Evolutionary conservation across 257 asterid genomes (phyloP).

Genomic region (Osmanthus fragrans): DNA sequence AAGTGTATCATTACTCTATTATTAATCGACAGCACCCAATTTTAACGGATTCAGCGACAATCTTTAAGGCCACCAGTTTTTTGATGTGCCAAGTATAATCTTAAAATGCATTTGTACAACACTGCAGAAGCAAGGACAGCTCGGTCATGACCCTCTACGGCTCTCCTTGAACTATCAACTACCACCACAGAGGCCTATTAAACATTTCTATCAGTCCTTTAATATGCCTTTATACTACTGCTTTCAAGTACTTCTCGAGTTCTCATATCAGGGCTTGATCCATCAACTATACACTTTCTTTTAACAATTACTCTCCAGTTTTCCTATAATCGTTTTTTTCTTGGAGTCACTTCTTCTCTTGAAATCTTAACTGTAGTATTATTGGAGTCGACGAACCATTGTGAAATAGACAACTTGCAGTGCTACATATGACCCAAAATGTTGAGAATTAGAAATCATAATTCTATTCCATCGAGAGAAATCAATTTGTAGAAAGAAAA

Average conservation of each 20-base stretch:
- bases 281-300: not conserved
- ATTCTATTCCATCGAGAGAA: too few species aligned
- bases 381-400: not conserved
- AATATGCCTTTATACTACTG: not conserved
- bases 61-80: not conserved
- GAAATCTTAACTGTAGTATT: not conserved
- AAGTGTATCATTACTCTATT: not conserved
- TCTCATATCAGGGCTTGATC: not conserved
- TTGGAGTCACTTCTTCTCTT: not conserved
- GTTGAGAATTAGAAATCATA: too few species aligned
- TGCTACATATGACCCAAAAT: not conserved
- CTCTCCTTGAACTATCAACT: not conserved
- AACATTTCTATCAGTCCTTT: not conserved
- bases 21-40: not conserved
- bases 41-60: not conserved
- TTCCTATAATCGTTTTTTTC: not conserved
- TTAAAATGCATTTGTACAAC: not conserved
- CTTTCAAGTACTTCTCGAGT: not conserved
- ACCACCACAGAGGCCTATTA: not conserved
- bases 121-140: not conserved
- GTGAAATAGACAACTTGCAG: not conserved
- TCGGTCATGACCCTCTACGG: not conserved
- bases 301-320: not conserved
- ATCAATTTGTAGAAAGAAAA: too few species aligned
- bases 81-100: not conserved